Percentiles rank a stretch among this genome's conserved stretches.
These are phyloP conservation scores for Entomortierella parvispora DNA, from an alignment of 192 early-diverging fungal genomes.

Conservation along the genomic window DNA sequence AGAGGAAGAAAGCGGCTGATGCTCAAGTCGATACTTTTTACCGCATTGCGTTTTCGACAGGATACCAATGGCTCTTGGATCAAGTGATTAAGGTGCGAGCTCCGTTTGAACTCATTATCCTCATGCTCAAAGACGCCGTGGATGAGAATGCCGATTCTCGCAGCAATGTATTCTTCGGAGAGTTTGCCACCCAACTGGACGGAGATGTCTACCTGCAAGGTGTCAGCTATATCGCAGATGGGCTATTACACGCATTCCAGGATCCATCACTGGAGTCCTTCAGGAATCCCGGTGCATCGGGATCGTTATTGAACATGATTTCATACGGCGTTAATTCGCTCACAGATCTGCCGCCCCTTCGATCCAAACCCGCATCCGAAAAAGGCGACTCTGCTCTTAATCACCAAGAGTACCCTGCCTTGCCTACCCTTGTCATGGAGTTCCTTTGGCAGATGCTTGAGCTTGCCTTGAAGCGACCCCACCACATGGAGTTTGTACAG, in stretches of 20 bases:
- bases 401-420: conserved; percentile 36
- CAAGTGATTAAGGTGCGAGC: conserved; percentile 48
- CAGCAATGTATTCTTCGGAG: conserved; percentile 38
- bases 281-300: conserved; percentile 47
- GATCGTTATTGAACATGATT: conserved; percentile 50
- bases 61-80: conserved; percentile 45
- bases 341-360: conserved; percentile 40
- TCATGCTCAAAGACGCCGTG: conserved; percentile 40
- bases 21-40: conserved; percentile 19
- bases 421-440: conserved; percentile 42
- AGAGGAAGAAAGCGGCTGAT: background rate
- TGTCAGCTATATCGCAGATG: conserved; percentile 47
- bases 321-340: conserved; percentile 42
- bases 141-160: conserved; percentile 44
- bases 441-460: conserved; percentile 49
- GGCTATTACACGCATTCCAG: conserved; percentile 42
- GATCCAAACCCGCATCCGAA: conserved; percentile 9
- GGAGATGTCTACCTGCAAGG: conserved; percentile 44
- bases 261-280: conserved; percentile 46
- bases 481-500: conserved; percentile 47
- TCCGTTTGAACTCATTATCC: conserved; percentile 42
- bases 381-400: background rate
- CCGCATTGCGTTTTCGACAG: conserved; percentile 28
- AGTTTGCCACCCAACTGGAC: conserved; percentile 27
- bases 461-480: conserved; percentile 41